Conservation (phyloP, 2,329 filamentous ascomycete species). For the Paraphaeosphaeria sporulosa region DNA sequence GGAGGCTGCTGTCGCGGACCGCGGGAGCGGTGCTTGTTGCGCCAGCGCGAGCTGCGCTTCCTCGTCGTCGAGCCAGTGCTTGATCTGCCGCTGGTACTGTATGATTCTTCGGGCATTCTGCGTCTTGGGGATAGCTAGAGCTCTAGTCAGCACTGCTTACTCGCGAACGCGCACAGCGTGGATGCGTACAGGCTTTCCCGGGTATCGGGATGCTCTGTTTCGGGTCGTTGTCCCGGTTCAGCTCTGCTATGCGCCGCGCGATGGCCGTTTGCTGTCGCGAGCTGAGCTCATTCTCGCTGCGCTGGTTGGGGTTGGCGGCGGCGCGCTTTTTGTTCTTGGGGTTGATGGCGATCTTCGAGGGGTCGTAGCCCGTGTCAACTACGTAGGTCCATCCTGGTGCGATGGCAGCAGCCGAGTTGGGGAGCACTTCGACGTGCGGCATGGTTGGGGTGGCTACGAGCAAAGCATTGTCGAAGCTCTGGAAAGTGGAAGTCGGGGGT, state of each 20-base stretch:
- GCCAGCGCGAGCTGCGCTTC: constrained; percentile 69
- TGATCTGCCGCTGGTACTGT: constrained; percentile 82
- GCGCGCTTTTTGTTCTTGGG: constrained; percentile 72
- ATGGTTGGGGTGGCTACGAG: constrained; percentile 47
- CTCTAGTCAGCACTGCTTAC: constrained; percentile 6
- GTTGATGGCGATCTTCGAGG: constrained; percentile 61
- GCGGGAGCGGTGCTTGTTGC: constrained; percentile 30
- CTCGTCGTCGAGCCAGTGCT: constrained; percentile 82
- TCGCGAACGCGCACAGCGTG: not conserved
- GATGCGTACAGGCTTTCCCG: constrained; percentile 32
- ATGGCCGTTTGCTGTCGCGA: constrained; percentile 85
- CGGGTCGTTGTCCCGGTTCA: constrained; percentile 76
- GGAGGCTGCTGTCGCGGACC: constrained; percentile 21
- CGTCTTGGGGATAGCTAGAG: constrained; percentile 59
- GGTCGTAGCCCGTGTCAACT: constrained; percentile 72
- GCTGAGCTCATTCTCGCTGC: constrained; percentile 67
- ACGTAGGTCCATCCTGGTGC: constrained; percentile 95
- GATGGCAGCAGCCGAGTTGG: constrained; percentile 69
- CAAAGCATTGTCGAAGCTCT: not conserved
- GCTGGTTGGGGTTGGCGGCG: constrained; percentile 48
- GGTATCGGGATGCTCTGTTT: constrained; percentile 54
- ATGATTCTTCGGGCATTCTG: constrained; percentile 75
- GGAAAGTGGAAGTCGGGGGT: not conserved
- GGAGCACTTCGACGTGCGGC: constrained; percentile 83
- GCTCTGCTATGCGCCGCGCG: constrained; percentile 79